Percentiles rank a stretch among this genome's conserved stretches.
Evolutionary conservation across 805 yeast genomes (phyloP).

Genomic region (Pachysolen tannophilus): DNA sequence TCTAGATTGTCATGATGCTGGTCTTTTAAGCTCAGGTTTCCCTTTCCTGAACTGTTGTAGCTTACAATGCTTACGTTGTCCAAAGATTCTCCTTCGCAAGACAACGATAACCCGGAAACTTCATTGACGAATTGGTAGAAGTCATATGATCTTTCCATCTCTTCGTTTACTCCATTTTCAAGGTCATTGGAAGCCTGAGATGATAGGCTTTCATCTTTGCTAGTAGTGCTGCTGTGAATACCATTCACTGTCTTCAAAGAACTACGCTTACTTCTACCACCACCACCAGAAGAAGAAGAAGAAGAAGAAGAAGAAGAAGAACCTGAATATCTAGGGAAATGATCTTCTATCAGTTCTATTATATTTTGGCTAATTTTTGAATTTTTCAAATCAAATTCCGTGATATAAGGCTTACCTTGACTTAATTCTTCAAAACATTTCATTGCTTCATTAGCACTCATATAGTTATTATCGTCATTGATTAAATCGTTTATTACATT

Average conservation of each 20-base stretch:
- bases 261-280: not conserved
- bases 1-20: no score
- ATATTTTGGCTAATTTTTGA: constrained; percentile 18
- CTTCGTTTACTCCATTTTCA: constrained; percentile 1
- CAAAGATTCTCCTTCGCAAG: constrained; percentile 5
- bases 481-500: constrained; percentile 15
- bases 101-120: constrained; percentile 2
- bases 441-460: constrained; percentile 11
- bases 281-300: not conserved
- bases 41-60: no score
- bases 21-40: no score
- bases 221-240: no score
- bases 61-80: constrained; percentile 4
- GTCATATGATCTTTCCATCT: constrained; percentile 4
- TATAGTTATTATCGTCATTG: constrained; percentile 11
- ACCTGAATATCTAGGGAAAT: constrained; percentile 3
- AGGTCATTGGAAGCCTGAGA: no score
- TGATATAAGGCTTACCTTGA: constrained; percentile 28
- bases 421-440: constrained; percentile 30
- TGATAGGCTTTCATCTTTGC: no score
- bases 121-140: constrained; percentile 7
- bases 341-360: not conserved
- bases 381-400: constrained; percentile 28
- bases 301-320: not conserved
- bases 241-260: no score